Evolutionary conservation across 495 filamentous ascomycete species (phyloP).

Genomic region (Lophium mytilinum): DNA sequence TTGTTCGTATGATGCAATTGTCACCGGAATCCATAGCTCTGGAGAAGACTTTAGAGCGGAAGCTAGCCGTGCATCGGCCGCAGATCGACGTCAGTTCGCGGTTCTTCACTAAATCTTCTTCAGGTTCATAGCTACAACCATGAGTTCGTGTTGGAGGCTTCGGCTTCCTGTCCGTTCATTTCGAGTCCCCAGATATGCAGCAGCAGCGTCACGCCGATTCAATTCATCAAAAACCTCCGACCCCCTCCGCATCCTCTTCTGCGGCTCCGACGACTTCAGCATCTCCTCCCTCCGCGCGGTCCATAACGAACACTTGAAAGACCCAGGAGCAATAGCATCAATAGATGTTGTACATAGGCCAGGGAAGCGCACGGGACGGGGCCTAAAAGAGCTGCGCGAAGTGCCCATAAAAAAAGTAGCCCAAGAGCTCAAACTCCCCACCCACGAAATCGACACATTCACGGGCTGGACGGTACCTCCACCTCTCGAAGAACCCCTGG

Average conservation of each 20-base stretch:
- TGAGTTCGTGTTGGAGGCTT: conserved; percentile 14
- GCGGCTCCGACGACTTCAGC: conserved; percentile 90
- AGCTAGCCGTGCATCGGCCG: too few species aligned
- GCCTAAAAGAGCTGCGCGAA: conserved; percentile 60
- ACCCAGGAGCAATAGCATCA: conserved; percentile 56
- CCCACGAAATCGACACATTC: conserved; percentile 20
- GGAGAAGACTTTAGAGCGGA: too few species aligned
- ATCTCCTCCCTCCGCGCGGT: conserved; percentile 68
- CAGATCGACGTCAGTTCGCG: neutral
- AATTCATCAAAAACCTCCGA: conserved; percentile 25
- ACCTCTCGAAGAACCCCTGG: neutral
- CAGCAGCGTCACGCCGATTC: neutral
- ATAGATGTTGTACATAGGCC: conserved; percentile 84
- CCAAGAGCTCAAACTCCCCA: conserved; percentile 20
- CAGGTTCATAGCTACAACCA: neutral
- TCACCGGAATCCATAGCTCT: too few species aligned
- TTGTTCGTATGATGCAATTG: too few species aligned
- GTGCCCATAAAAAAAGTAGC: conserved; percentile 62
- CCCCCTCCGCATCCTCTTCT: conserved; percentile 87
- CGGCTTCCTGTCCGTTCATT: conserved; percentile 3
- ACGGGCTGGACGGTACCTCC: conserved; percentile 11
- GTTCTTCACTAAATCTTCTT: neutral
- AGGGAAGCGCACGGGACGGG: conserved; percentile 65
- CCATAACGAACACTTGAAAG: conserved; percentile 46
- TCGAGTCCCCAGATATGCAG: neutral